A percentile compares a stretch with the other conserved stretches of the same genome.
Conservation (phyloP, 2,329 filamentous ascomycete genomes). For the Ilyonectria robusta region DNA sequence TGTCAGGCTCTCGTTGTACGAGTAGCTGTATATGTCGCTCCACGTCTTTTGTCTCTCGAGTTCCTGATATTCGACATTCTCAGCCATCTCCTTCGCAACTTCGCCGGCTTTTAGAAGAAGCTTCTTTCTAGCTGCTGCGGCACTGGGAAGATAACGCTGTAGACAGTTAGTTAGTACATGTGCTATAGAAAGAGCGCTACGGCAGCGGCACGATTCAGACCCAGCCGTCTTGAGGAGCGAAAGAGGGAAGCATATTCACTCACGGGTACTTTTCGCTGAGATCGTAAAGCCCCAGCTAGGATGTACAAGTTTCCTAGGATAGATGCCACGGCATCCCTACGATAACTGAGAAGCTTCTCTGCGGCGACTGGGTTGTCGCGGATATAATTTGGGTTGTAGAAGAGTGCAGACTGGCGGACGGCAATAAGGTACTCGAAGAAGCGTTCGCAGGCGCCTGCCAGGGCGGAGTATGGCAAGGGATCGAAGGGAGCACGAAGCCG, state of each 20-base stretch:
- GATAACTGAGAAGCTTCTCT: slow-evolving; percentile 63
- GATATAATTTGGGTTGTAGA: slow-evolving; percentile 69
- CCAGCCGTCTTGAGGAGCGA: neutral
- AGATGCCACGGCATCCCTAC: slow-evolving; percentile 70
- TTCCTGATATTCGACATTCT: slow-evolving; percentile 37
- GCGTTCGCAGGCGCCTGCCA: slow-evolving; percentile 68
- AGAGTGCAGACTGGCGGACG: slow-evolving; percentile 70
- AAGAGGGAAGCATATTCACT: slow-evolving; percentile 30
- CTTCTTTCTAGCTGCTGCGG: slow-evolving; percentile 66
- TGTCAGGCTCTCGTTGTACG: slow-evolving; percentile 67
- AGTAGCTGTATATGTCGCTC: slow-evolving; percentile 71
- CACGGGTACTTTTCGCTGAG: slow-evolving; percentile 64
- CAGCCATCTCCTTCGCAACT: slow-evolving; percentile 57
- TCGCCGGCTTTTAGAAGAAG: slow-evolving; percentile 66
- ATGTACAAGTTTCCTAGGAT: slow-evolving; percentile 72
- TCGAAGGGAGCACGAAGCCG: slow-evolving; percentile 71
- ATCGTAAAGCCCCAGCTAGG: slow-evolving; percentile 68
- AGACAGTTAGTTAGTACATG: slow-evolving; percentile 12
- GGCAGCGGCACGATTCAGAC: too few relatives aligned
- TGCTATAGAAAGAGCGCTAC: neutral
- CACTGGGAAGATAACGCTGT: slow-evolving; percentile 69
- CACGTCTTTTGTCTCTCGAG: slow-evolving; percentile 61
- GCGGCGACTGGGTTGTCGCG: slow-evolving; percentile 65
- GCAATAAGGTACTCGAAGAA: slow-evolving; percentile 73
- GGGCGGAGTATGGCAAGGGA: slow-evolving; percentile 67